Percentiles rank a stretch among this genome's conserved stretches.
phyloP scores from a whole-genome alignment of 177 flowering plant species.

The Vitis hybrid region DNA sequence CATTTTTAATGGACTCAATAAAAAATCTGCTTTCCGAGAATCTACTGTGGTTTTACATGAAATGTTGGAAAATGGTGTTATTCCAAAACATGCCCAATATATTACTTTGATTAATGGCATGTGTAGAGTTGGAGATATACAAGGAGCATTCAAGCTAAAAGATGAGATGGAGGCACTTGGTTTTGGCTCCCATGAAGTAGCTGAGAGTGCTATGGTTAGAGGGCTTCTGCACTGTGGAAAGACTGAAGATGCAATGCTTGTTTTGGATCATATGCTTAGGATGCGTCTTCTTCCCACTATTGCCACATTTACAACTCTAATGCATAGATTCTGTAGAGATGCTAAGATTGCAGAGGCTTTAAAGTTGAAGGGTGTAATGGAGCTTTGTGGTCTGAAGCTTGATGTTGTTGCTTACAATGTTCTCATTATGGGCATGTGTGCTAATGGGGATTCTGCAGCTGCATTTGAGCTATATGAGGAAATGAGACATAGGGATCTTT shows the following conservation, averaged over 20 bases:
- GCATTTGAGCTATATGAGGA: slow-evolving; percentile 70
- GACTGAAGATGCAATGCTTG: slow-evolving; percentile 61
- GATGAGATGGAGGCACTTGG: slow-evolving; percentile 63
- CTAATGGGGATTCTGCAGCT: slow-evolving; percentile 36
- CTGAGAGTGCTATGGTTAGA: slow-evolving; percentile 79
- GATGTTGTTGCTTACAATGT: slow-evolving; percentile 77
- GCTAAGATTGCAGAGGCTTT: slow-evolving; percentile 49
- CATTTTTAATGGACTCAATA: slow-evolving; percentile 52
- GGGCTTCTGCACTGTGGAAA: slow-evolving; percentile 71
- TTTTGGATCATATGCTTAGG: slow-evolving; percentile 57
- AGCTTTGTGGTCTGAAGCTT: slow-evolving; percentile 42
- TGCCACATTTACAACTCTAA: slow-evolving; percentile 77
- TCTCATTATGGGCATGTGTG: slow-evolving; percentile 66
- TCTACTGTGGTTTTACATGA: slow-evolving; percentile 43
- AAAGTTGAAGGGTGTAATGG: slow-evolving; percentile 48
- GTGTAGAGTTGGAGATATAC: slow-evolving; percentile 56
- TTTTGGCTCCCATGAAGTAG: slow-evolving; percentile 41
- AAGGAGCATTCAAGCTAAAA: slow-evolving; percentile 59
- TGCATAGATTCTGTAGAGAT: slow-evolving; percentile 61
- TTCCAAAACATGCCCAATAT: slow-evolving; percentile 47
- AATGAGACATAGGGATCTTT: slow-evolving; percentile 62
- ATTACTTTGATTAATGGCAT: slow-evolving; percentile 56
- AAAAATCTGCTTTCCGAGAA: slow-evolving; percentile 34
- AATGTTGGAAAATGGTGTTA: slow-evolving; percentile 53
- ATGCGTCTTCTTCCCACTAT: slow-evolving; percentile 52